These are phyloP conservation scores for Paraleonurus japonicus DNA, from an alignment of 257 asterid species.

Conservation along the genomic window DNA sequence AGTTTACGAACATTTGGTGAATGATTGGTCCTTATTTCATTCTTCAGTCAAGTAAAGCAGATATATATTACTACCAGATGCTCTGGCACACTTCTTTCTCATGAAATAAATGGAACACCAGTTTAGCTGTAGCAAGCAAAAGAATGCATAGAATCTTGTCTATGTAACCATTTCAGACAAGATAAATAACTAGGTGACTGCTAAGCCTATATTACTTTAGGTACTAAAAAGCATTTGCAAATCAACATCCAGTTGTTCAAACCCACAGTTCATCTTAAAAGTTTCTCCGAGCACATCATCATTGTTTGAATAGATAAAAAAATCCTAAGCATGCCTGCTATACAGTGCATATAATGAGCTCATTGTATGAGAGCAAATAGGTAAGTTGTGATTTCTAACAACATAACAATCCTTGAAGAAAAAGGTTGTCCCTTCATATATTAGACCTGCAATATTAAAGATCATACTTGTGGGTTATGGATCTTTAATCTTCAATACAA, in stretches of 20 bases:
- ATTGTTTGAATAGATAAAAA: not conserved
- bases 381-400: not conserved
- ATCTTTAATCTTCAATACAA: conserved; percentile 8
- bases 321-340: not conserved
- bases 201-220: not conserved
- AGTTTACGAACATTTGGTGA: not conserved
- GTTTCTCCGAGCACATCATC: conserved; percentile 10
- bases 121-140: not conserved
- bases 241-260: conserved; percentile 5
- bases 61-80: not conserved
- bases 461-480: not conserved
- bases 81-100: not conserved
- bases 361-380: not conserved
- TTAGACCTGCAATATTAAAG: conserved; percentile 7
- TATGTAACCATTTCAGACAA: conserved; percentile 10
- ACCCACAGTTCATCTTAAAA: conserved; percentile 16
- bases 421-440: not conserved
- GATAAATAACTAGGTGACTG: not conserved
- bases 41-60: not conserved
- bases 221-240: conserved; percentile 1
- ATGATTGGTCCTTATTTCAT: conserved; percentile 5
- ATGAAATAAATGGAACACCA: not conserved
- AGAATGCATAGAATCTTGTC: not conserved
- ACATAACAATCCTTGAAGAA: not conserved
- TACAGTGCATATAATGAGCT: not conserved